Evolutionary conservation across 495 filamentous ascomycete genomes (phyloP).

Genomic region (Podospora conica): DNA sequence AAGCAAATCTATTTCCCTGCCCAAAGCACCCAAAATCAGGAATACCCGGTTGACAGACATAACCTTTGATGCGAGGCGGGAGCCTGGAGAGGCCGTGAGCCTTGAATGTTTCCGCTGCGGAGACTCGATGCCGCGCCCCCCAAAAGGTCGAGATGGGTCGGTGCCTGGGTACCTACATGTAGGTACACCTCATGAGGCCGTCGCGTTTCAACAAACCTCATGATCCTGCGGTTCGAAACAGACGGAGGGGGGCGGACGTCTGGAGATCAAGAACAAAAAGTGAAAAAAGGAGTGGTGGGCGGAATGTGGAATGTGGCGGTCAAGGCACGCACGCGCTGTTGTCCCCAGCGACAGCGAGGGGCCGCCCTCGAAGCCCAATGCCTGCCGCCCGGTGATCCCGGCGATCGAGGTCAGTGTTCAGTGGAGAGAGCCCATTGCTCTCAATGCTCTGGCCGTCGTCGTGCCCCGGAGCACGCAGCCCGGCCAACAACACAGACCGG

Average conservation of each 20-base stretch:
- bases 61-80: background rate
- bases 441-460: background rate
- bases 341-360: background rate
- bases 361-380: background rate
- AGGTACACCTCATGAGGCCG: background rate
- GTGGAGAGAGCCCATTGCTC: background rate
- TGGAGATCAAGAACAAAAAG: background rate
- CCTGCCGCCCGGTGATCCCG: slow-evolving; percentile 12
- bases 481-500: background rate
- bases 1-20: background rate
- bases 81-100: background rate
- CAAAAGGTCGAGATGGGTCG: background rate
- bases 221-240: background rate
- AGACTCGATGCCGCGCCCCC: background rate
- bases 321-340: slow-evolving; percentile 1
- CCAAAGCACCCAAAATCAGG: background rate
- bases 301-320: background rate
- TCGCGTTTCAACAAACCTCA: background rate
- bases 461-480: background rate
- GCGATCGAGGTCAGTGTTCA: slow-evolving; percentile 2
- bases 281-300: background rate
- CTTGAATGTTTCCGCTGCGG: background rate
- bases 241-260: background rate
- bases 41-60: background rate
- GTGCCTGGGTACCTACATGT: too few relatives aligned